Base-by-base conservation (phyloP, 1,284 basidiomycete genomes). In the Apiotrichum gracile region DNA sequence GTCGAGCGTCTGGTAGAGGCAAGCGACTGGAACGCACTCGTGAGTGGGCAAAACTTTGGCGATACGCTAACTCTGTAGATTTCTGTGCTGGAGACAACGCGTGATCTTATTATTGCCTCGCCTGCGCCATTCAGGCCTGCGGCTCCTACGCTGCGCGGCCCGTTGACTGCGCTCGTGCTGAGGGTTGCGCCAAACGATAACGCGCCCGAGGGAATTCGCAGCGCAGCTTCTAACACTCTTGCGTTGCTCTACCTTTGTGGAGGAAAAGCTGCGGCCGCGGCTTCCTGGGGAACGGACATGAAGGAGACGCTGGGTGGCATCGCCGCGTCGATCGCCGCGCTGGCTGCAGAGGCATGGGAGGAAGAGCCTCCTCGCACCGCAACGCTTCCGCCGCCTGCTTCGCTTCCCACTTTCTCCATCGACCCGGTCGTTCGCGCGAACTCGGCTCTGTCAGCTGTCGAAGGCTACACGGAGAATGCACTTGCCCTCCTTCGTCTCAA, bases 401-500 rank as follows among this genome's bases (percentile, higher is more conserved):
- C 45, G 14, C 54, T 43, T 5, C 67, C 66, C 5, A 35, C 54
- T 5, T 57, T 67, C 13, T 60, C 69, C 0, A 47, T 52, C 3
- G 71, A 73, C 39, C 62, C 69, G 0, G 12, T 55, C 2, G 44
- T 35, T 8, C 48, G 71, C 25, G 49, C 66, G 2, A 47, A 52
- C 6, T 39, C 57, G 1, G 54, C 63, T 5, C 48, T 72, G 14
- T 49, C 53, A 7, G 60, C 61, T 34, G 48, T 69, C 0, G 68
- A 70, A 43, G 69, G 70, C 2, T 67, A 62, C 44, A 49, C 59
- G 0, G 68, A 69, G 41, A 52, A 61, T 12, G 56, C 64, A 3
- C 50, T 67, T 1, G 64, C 66, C 5, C 51, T 73, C 1, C 40
- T 51, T 22, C 88, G 86, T 45, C 77, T 82, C 14, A 74, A 80